phyloP scores from a whole-genome alignment of 306 rosid species.

The Begonia masoniana region DNA sequence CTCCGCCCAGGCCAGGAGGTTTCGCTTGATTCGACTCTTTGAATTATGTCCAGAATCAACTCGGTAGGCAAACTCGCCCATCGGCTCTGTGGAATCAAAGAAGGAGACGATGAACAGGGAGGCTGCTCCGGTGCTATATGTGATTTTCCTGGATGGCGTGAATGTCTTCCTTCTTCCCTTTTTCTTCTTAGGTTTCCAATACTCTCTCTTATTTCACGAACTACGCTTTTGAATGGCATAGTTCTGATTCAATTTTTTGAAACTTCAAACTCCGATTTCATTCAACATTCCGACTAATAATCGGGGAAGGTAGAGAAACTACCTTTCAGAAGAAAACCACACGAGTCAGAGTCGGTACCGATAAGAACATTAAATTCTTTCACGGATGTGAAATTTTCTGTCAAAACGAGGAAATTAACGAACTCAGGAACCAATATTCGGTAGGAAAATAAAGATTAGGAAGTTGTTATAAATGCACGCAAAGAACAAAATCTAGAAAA shows the following conservation, averaged over 20 bases:
- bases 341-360: neutral
- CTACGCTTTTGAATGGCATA: constrained; percentile 45
- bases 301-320: neutral
- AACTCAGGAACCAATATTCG: neutral
- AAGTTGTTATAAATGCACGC: neutral
- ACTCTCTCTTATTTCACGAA: constrained; percentile 45
- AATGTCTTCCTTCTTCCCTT: constrained; percentile 26
- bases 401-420: neutral
- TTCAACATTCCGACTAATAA: neutral
- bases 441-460: neutral
- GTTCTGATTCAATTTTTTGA: constrained; percentile 4
- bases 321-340: neutral
- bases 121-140: constrained; percentile 70
- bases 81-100: constrained; percentile 20
- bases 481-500: neutral
- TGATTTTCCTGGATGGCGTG: constrained; percentile 50
- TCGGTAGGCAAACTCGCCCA: constrained; percentile 85
- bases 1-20: constrained; percentile 77
- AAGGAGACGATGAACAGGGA: constrained; percentile 8
- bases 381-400: neutral
- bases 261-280: neutral
- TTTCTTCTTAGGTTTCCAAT: constrained; percentile 36
- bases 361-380: neutral
- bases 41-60: constrained; percentile 71
- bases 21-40: constrained; percentile 69